These are phyloP conservation scores for Daldinia loculata DNA, from an alignment of 495 filamentous ascomycete genomes.

Conservation along the genomic window DNA sequence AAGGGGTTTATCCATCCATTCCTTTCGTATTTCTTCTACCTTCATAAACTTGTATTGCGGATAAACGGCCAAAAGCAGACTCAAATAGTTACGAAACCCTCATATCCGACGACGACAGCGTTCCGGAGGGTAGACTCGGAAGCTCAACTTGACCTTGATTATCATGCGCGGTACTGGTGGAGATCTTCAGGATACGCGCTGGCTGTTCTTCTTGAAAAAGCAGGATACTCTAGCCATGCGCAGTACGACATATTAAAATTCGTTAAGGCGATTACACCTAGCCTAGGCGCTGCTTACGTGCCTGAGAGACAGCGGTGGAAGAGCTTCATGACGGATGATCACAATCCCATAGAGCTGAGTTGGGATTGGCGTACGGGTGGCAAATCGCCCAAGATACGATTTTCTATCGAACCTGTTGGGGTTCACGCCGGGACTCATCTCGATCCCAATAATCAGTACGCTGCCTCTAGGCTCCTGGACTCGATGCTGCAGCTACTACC, in stretches of 20 bases:
- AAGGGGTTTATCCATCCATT: background rate
- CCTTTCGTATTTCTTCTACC: background rate
- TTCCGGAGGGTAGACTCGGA: background rate
- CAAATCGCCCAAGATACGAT: slow-evolving; percentile 1
- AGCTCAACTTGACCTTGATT: background rate
- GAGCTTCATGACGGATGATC: slow-evolving; percentile 17
- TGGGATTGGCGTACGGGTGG: slow-evolving; percentile 11
- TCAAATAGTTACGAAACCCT: background rate
- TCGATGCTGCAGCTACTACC: background rate
- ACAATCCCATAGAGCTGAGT: slow-evolving; percentile 14
- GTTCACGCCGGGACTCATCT: background rate
- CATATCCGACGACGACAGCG: background rate
- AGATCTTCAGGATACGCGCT: slow-evolving; percentile 1
- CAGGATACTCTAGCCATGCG: slow-evolving; percentile 3
- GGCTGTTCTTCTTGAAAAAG: background rate
- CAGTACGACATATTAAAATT: background rate
- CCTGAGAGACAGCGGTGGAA: background rate
- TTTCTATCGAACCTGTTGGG: slow-evolving; percentile 8
- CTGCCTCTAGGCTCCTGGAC: background rate
- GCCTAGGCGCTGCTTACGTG: background rate
- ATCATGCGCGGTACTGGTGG: background rate
- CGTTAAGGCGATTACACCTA: background rate
- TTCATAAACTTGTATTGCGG: background rate
- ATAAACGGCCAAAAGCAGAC: background rate
- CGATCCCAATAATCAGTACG: background rate